Evolutionary conservation across 371 early-diverging fungal genomes (phyloP).

Genomic region (Rhizopus sp.): DNA sequence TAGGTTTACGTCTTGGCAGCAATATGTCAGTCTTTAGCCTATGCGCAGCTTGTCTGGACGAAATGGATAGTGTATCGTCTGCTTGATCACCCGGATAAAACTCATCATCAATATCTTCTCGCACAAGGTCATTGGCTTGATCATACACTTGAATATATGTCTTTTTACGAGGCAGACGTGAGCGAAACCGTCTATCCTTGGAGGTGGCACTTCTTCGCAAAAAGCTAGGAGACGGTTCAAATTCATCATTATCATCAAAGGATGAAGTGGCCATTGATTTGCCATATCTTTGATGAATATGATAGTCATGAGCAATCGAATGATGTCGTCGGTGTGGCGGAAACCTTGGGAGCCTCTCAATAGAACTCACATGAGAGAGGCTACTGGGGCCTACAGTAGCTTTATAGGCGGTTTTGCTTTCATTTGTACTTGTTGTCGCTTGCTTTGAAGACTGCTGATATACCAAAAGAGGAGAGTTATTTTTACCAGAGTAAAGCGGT

Average conservation of each 20-base stretch:
- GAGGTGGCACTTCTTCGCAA: constrained; percentile 11
- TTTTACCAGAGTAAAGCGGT: constrained; percentile 17
- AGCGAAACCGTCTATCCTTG: constrained; percentile 27
- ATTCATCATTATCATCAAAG: background rate
- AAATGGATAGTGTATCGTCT: constrained; percentile 21
- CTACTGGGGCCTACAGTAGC: background rate
- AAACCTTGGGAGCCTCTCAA: background rate
- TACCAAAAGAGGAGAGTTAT: background rate
- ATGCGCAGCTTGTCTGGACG: background rate
- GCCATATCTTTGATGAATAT: background rate
- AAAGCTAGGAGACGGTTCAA: constrained; percentile 6
- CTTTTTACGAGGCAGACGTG: constrained; percentile 47
- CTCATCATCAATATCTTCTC: constrained; percentile 68
- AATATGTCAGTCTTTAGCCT: background rate
- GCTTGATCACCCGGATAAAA: constrained; percentile 30
- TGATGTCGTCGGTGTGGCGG: constrained; percentile 17
- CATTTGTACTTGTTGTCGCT: background rate
- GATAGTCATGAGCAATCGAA: constrained; percentile 21
- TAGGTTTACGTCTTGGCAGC: background rate
- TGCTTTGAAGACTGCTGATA: constrained; percentile 2
- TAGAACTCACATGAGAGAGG: background rate
- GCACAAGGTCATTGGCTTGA: constrained; percentile 62
- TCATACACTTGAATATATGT: constrained; percentile 68
- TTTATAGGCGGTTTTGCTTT: background rate
- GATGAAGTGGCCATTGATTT: background rate